These are phyloP conservation scores for Stylosanthes scabra DNA, from an alignment of 331 rosid genomes.

Conservation along the genomic window DNA sequence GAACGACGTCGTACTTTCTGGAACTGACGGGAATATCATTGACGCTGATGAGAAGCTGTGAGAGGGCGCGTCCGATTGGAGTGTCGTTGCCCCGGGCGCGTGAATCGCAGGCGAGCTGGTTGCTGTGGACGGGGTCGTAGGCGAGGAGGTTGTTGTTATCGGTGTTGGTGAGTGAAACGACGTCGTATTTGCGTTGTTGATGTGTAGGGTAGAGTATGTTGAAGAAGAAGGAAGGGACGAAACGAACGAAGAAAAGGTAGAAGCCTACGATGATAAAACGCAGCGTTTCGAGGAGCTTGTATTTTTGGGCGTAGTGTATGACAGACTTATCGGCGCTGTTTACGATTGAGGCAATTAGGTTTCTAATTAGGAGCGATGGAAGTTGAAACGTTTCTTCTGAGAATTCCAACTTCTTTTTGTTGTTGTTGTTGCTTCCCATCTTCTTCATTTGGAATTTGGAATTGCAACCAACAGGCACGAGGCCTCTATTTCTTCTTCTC, in stretches of 20 bases:
- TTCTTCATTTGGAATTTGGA: background rate
- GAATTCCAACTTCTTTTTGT: background rate
- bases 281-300: slow-evolving; percentile 54
- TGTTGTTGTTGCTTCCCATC: background rate
- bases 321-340: slow-evolving; percentile 48
- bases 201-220: slow-evolving; percentile 2
- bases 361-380: slow-evolving; percentile 53
- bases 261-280: slow-evolving; percentile 50
- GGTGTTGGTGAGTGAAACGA: background rate
- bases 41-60: slow-evolving; percentile 59
- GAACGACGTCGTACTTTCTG: slow-evolving; percentile 72
- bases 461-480: background rate
- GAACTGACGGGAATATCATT: slow-evolving; percentile 76
- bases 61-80: slow-evolving; percentile 68
- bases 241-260: slow-evolving; percentile 58
- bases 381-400: background rate
- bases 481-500: too few species aligned
- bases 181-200: slow-evolving; percentile 18
- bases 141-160: background rate
- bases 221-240: slow-evolving; percentile 47
- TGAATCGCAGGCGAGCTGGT: background rate
- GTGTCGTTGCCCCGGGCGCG: slow-evolving; percentile 35
- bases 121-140: background rate
- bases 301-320: slow-evolving; percentile 32
- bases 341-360: slow-evolving; percentile 46